Evolutionary conservation across 164 flowering plant genomes (phyloP).

Genomic region (Vitis riparia): DNA sequence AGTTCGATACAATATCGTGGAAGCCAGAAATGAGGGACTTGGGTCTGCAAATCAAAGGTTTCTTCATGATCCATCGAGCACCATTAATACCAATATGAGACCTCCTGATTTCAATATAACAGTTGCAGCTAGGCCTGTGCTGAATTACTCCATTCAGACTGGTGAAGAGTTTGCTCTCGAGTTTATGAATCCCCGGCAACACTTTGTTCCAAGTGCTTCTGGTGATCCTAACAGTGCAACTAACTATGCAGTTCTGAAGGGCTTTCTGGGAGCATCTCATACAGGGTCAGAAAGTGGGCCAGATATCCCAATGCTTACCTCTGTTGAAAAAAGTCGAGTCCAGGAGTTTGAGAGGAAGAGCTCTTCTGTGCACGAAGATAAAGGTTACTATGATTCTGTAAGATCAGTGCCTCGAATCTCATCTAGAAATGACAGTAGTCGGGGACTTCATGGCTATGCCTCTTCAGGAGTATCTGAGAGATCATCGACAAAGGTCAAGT

Average conservation of each 20-base stretch:
- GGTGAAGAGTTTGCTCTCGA: constrained; percentile 95
- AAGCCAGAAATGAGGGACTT: constrained; percentile 41
- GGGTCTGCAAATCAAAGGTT: constrained; percentile 40
- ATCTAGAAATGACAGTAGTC: constrained; percentile 42
- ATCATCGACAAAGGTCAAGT: constrained; percentile 51
- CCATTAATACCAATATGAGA: constrained; percentile 35
- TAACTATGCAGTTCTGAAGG: constrained; percentile 57
- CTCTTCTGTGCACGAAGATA: constrained; percentile 35
- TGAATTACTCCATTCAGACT: constrained; percentile 82
- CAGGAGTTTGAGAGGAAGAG: constrained; percentile 48
- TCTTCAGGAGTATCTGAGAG: constrained; percentile 59
- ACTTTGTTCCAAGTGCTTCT: constrained; percentile 33
- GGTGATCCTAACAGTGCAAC: constrained; percentile 39
- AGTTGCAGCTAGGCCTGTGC: constrained; percentile 54
- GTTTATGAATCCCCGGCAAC: constrained; percentile 62
- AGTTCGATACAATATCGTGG: constrained; percentile 30
- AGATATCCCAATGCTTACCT: constrained; percentile 41
- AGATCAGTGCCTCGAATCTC: constrained; percentile 36
- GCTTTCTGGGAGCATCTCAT: constrained; percentile 53
- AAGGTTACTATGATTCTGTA: constrained; percentile 34
- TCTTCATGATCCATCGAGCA: constrained; percentile 44
- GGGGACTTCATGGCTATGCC: constrained; percentile 40
- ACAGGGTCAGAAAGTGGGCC: constrained; percentile 71
- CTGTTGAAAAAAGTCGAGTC: constrained; percentile 34
- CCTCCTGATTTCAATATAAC: constrained; percentile 48